phyloP scores from a whole-genome alignment of 2,329 filamentous ascomycete genomes.

The Aspergillus flavus region DNA sequence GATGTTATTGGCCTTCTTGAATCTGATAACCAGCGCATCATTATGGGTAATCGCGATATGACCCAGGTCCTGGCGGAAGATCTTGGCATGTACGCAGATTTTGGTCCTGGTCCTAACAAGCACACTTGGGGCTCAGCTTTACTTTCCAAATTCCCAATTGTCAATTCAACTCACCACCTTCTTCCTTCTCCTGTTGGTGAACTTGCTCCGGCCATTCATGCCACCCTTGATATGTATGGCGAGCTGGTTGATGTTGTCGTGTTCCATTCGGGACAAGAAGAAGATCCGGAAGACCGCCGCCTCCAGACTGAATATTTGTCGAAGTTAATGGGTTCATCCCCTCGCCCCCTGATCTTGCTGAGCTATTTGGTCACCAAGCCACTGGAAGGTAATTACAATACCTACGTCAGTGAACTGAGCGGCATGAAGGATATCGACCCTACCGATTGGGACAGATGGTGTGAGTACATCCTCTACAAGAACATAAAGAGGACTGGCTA shows the following conservation, averaged over 20 bases:
- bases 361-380: constrained; percentile 93
- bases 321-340: constrained; percentile 80
- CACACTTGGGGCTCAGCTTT: constrained; percentile 96
- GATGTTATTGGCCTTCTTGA: constrained; percentile 95
- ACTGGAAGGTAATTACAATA: constrained; percentile 92
- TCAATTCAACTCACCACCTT: constrained; percentile 95
- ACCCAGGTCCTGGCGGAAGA: constrained; percentile 96
- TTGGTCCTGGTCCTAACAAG: constrained; percentile 95
- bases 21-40: constrained; percentile 91
- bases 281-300: constrained; percentile 87
- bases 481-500: constrained; percentile 83
- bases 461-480: constrained; percentile 98
- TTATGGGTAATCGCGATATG: constrained; percentile 98
- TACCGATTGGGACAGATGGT: constrained; percentile 95
- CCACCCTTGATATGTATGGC: constrained; percentile 92
- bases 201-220: constrained; percentile 91
- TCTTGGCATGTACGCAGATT: constrained; percentile 98
- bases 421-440: constrained; percentile 96
- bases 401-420: constrained; percentile 80
- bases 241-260: constrained; percentile 91
- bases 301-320: constrained; percentile 85
- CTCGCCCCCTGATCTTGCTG: constrained; percentile 80
- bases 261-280: constrained; percentile 98
- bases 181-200: constrained; percentile 92
- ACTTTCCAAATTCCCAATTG: constrained; percentile 94